These are phyloP conservation scores for Jatropha curcas DNA, from an alignment of 345 rosid genomes.

Conservation along the genomic window DNA sequence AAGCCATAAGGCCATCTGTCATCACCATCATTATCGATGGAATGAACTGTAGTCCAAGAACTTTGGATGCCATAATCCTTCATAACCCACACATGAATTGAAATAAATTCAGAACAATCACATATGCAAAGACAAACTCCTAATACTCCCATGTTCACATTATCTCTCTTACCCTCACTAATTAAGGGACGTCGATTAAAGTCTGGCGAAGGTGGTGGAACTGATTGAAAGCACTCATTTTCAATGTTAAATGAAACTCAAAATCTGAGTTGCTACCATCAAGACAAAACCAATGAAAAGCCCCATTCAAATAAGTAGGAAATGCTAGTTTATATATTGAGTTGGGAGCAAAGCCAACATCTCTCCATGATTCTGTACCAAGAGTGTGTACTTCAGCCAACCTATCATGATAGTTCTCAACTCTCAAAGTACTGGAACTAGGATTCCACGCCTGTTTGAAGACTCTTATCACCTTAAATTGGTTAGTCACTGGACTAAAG, in stretches of 20 bases:
- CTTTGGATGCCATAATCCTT: constrained; percentile 23
- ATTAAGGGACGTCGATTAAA: no score
- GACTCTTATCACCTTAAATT: constrained; percentile 20
- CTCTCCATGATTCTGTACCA: constrained; percentile 18
- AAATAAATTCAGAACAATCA: not conserved
- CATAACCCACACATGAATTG: constrained; percentile 22
- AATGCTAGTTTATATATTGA: not conserved
- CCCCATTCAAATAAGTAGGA: constrained; percentile 24
- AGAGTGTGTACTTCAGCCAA: constrained; percentile 15
- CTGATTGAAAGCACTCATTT: constrained; percentile 13
- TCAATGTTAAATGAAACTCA: constrained; percentile 22
- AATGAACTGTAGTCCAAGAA: constrained; percentile 19
- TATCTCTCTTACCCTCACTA: not conserved
- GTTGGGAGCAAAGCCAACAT: constrained; percentile 7
- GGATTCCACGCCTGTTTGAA: not conserved
- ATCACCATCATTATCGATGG: not conserved
- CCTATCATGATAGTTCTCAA: not conserved
- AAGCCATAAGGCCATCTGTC: not conserved
- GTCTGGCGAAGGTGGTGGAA: constrained; percentile 14
- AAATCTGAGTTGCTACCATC: not conserved
- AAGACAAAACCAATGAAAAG: constrained; percentile 26
- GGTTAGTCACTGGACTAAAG: constrained; percentile 11
- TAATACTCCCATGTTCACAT: constrained; percentile 21
- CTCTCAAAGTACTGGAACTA: not conserved
- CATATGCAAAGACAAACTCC: constrained; percentile 23